phyloP scores from a whole-genome alignment of 2,329 filamentous ascomycete genomes.

The Colletotrichum gigasporum region DNA sequence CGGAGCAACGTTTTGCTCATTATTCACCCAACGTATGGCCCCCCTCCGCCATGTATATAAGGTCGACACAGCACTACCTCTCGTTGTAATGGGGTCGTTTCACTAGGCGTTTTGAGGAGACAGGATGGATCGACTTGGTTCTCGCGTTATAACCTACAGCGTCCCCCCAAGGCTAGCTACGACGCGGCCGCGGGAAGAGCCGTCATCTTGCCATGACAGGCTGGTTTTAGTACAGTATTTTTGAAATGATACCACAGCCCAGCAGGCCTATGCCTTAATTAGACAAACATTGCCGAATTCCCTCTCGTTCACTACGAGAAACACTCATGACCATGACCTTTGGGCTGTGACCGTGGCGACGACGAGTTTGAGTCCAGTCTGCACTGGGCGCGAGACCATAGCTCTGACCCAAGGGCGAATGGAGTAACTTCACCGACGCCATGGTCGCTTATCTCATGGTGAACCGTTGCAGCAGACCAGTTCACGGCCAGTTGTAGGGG shows the following conservation, averaged over 20 bases:
- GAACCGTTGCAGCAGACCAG: constrained; percentile 6
- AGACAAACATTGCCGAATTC: constrained; percentile 8
- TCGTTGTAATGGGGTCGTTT: constrained; percentile 28
- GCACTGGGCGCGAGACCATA: not conserved
- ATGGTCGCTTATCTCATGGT: constrained; percentile 19
- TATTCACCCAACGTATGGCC: constrained; percentile 6
- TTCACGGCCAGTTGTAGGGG: constrained; percentile 22
- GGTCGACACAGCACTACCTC: constrained; percentile 12
- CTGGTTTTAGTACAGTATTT: constrained; percentile 28
- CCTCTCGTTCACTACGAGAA: not conserved
- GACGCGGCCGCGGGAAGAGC: constrained; percentile 16
- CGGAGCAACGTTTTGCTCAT: constrained; percentile 11
- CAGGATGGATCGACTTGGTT: not conserved
- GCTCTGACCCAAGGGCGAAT: not conserved
- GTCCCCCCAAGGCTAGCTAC: constrained; percentile 9
- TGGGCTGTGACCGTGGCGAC: not conserved
- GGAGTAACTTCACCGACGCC: not conserved
- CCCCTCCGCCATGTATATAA: constrained; percentile 29
- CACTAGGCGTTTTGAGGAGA: constrained; percentile 18
- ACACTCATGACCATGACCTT: not conserved
- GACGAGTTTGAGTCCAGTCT: not conserved
- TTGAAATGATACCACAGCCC: constrained; percentile 27
- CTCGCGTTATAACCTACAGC: constrained; percentile 23
- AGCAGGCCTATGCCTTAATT: constrained; percentile 13
- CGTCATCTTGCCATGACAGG: constrained; percentile 22